These are phyloP conservation scores for Colletotrichum destructivum DNA, from an alignment of 2,329 filamentous ascomycete genomes.

Conservation along the genomic window DNA sequence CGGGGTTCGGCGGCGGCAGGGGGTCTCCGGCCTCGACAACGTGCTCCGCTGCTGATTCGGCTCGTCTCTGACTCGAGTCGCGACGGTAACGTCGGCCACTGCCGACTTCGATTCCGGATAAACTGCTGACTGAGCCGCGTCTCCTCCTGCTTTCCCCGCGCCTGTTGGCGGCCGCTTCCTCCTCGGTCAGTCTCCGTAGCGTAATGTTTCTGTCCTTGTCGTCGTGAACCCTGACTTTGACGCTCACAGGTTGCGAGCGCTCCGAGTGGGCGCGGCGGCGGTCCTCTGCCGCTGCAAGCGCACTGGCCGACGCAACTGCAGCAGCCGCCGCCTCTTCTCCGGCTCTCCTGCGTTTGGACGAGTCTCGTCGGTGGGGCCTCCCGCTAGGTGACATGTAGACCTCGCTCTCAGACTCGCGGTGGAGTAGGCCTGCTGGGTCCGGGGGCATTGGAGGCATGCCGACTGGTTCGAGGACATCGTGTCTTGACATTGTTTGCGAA, in stretches of 20 bases:
- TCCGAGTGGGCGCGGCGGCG: conserved; percentile 53
- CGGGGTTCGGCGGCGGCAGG: conserved; percentile 69
- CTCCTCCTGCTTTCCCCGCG: conserved; percentile 54
- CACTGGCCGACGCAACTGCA: conserved; percentile 63
- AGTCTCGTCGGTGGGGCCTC: conserved; percentile 58
- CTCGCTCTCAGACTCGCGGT: conserved; percentile 60
- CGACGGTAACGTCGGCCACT: conserved; percentile 68
- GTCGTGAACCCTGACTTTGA: conserved; percentile 73
- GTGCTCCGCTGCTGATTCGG: conserved; percentile 64
- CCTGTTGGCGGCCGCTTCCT: conserved; percentile 65
- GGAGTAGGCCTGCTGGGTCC: conserved; percentile 61
- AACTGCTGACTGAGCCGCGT: conserved; percentile 67
- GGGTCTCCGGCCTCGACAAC: conserved; percentile 57
- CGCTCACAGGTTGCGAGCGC: conserved; percentile 66
- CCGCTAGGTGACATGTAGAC: conserved; percentile 59
- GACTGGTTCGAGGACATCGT: conserved; percentile 52
- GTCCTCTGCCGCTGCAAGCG: conserved; percentile 65
- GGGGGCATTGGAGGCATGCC: conserved; percentile 64
- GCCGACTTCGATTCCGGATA: conserved; percentile 70
- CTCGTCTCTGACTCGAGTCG: conserved; percentile 63
- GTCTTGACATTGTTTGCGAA: conserved; percentile 57
- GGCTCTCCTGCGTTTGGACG: conserved; percentile 63
- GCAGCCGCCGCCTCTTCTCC: conserved; percentile 63
- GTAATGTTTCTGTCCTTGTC: conserved; percentile 74
- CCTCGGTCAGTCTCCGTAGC: conserved; percentile 72